These are phyloP conservation scores for Torulaspora gathmanii DNA, from an alignment of 805 yeast species.

Conservation along the genomic window DNA sequence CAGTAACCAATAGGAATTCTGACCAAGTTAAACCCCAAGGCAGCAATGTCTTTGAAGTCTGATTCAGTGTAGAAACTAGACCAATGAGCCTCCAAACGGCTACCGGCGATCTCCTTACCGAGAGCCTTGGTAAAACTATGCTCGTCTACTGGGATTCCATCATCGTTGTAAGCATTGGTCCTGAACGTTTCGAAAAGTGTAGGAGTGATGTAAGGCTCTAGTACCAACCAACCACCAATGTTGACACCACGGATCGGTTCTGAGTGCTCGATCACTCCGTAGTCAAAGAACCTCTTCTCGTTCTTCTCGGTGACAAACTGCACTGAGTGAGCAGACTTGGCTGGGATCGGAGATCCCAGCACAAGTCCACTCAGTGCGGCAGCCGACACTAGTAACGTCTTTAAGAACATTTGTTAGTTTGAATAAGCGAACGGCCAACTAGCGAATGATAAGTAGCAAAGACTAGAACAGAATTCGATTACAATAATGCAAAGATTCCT, in stretches of 20 bases:
- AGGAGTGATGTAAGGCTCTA: constrained; percentile 83
- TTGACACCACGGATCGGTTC: constrained; percentile 54
- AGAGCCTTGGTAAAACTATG: constrained; percentile 57
- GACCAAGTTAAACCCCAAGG: constrained; percentile 71
- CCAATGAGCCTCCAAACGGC: constrained; percentile 68
- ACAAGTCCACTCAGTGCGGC: constrained; percentile 7
- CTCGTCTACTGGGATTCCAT: constrained; percentile 72
- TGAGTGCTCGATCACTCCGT: constrained; percentile 9
- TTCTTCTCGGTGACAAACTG: constrained; percentile 17
- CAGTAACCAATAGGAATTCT: constrained; percentile 94
- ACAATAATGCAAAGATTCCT: too few relatives aligned
- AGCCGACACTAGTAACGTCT: constrained; percentile 4
- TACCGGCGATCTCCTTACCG: constrained; percentile 55
- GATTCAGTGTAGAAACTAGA: constrained; percentile 64
- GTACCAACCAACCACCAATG: constrained; percentile 83
- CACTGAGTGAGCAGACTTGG: constrained; percentile 15
- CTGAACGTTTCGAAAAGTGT: constrained; percentile 56
- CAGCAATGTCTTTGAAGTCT: constrained; percentile 59
- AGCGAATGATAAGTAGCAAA: too few relatives aligned
- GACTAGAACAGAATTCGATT: too few relatives aligned
- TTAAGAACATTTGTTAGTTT: neutral
- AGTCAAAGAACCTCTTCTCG: constrained; percentile 21
- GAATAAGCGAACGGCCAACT: constrained; percentile 3
- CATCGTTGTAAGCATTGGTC: constrained; percentile 31
- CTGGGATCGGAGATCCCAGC: constrained; percentile 16